Evolutionary conservation across 768 basidiomycete genomes (phyloP), one percentile per base, ranked within the genome.

Genomic region (Calocybe indica): DNA sequence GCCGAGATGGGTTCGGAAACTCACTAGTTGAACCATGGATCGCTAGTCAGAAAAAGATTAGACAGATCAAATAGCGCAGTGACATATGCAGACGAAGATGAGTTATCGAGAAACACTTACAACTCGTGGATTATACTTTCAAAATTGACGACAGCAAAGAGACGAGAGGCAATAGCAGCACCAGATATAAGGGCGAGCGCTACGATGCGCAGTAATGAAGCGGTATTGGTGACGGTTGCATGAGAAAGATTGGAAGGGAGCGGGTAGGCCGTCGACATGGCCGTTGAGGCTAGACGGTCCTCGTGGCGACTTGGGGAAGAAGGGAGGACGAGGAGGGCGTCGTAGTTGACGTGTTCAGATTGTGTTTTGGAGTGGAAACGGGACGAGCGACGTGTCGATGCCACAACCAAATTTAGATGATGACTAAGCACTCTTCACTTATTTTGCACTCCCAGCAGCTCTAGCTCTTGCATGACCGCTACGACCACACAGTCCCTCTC

Each of bases 91-190:
- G n/a, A 13, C 33, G 7, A 50, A 50, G 9, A 32, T 5, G 31
- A 36, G 45, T 22, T 22, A 4, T 4, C 22, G 22, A 15, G 40
- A 12, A 40, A 42, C 0, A 79, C 92, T 57, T 54, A 96, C 93
- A 97, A 98, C 75, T 98, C 96, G 67, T 98, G 95, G 58, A 99
- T 98, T 59, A 99, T 92, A 76, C 92, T 95, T 73, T 99, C 96
- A 64, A 96, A 97, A 57, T 97, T 91, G 53, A 98, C 73, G 58
- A 99, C 96, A 54, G 96, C 95, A 62, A 99, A 99, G 59, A 97
- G 75, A 65, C 96, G 84, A 50, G 93, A 95, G 32, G 94, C 86
- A 60, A 97, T 88, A 15, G 96, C 94, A 59, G 94, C 92, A 56
- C 79, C 92, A 47, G 92, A 92, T 58, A 98, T 97, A 61, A 95